These are phyloP conservation scores for Microdochium trichocladiopsis DNA, from an alignment of 2,329 filamentous ascomycete species.

Conservation along the genomic window DNA sequence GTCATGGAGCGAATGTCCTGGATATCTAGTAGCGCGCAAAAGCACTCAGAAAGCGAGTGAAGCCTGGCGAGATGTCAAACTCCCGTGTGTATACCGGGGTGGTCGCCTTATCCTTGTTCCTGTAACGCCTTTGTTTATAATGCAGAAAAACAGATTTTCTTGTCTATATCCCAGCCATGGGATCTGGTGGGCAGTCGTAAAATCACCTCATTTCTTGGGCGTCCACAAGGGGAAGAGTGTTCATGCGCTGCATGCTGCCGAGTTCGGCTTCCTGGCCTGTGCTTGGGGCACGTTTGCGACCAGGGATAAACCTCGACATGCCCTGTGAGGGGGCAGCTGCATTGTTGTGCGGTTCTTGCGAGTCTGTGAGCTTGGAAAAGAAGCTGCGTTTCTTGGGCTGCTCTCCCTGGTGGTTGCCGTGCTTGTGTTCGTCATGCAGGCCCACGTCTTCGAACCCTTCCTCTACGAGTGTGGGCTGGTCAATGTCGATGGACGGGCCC, in stretches of 20 bases:
- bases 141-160: not conserved
- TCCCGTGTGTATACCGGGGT: not conserved
- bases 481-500: not conserved
- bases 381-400: constrained; percentile 67
- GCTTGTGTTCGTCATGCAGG: constrained; percentile 67
- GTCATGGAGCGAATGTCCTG: not conserved
- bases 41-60: not conserved
- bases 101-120: too few species aligned
- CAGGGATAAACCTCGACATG: constrained; percentile 24
- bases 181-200: not conserved
- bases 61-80: not conserved
- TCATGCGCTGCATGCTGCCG: constrained; percentile 20
- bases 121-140: not conserved
- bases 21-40: not conserved
- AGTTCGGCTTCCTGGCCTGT: constrained; percentile 22
- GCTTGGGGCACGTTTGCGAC: constrained; percentile 24
- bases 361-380: constrained; percentile 73
- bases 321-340: constrained; percentile 9
- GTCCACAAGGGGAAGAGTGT: constrained; percentile 16
- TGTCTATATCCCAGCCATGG: not conserved
- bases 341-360: constrained; percentile 18
- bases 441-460: constrained; percentile 89
- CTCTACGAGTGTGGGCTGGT: constrained; percentile 37
- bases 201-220: constrained; percentile 17
- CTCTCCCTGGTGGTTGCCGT: constrained; percentile 28